These are phyloP conservation scores for Suhomyces sp. DNA, from an alignment of 805 yeast species.

Conservation along the genomic window DNA sequence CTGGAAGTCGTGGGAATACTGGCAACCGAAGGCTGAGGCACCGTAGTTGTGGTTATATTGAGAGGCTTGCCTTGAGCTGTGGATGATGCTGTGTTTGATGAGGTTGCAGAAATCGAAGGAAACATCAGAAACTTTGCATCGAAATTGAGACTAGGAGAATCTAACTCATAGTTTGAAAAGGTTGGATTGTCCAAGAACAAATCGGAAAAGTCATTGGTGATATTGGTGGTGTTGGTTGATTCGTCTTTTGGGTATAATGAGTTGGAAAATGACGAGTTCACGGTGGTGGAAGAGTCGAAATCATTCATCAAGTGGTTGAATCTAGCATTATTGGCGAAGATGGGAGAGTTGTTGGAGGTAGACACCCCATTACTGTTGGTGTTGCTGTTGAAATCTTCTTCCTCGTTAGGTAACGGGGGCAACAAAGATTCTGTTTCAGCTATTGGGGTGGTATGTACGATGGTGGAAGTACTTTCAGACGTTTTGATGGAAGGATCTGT, in stretches of 20 bases:
- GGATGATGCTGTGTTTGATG: slow-evolving; percentile 2
- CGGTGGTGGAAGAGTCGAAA: slow-evolving; percentile 9
- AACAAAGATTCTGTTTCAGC: slow-evolving; percentile 15
- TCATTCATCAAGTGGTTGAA: slow-evolving; percentile 9
- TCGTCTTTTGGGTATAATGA: slow-evolving; percentile 2
- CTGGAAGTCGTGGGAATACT: not conserved
- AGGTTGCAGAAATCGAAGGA: slow-evolving; percentile 9
- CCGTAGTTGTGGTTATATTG: not conserved
- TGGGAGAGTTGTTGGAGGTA: slow-evolving; percentile 4
- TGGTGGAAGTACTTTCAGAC: not conserved
- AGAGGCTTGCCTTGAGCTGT: slow-evolving; percentile 1
- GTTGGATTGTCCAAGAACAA: slow-evolving; percentile 8
- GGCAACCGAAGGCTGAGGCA: not conserved
- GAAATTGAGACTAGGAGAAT: slow-evolving; percentile 21
- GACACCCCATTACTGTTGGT: slow-evolving; percentile 1
- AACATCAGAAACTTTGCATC: slow-evolving; percentile 15
- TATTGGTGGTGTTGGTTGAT: not conserved
- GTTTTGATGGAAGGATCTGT: slow-evolving; percentile 1
- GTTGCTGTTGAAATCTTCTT: slow-evolving; percentile 4
- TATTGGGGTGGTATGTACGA: not conserved
- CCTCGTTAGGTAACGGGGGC: slow-evolving; percentile 22
- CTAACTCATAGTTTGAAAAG: slow-evolving; percentile 23
- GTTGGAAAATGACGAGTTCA: slow-evolving; percentile 9
- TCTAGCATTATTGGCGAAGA: not conserved
- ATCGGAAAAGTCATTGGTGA: slow-evolving; percentile 6